A percentile compares a stretch with the other conserved stretches of the same genome.
These are phyloP conservation scores for Ceratobasidium sp. DNA, from an alignment of 1,284 basidiomycete species.

Conservation along the genomic window DNA sequence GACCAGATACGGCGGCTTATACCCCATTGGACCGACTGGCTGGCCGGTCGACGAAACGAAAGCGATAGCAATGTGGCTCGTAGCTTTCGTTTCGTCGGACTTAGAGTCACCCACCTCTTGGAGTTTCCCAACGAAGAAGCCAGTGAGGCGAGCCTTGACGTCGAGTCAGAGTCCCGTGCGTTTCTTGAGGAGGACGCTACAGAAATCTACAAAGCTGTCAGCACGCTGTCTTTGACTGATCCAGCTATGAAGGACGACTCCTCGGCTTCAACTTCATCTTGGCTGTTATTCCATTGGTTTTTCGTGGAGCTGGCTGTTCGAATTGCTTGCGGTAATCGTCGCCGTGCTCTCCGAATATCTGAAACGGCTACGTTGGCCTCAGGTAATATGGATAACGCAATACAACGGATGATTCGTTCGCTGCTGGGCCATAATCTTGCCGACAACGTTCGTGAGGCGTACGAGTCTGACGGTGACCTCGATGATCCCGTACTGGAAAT, in stretches of 20 bases:
- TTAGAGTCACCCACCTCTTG: slow-evolving; percentile 5
- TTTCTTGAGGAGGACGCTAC: slow-evolving; percentile 26
- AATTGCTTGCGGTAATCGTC: slow-evolving; percentile 9
- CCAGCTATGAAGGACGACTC: slow-evolving; percentile 18
- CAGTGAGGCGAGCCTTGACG: slow-evolving; percentile 1
- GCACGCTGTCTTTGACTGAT: background rate
- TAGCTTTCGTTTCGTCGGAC: slow-evolving; percentile 23
- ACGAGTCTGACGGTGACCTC: slow-evolving; percentile 52
- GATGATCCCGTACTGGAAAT: slow-evolving; percentile 74
- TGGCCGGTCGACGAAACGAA: background rate
- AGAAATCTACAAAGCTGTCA: slow-evolving; percentile 15
- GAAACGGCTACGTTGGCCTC: slow-evolving; percentile 46
- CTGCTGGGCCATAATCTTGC: slow-evolving; percentile 65
- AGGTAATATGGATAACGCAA: slow-evolving; percentile 47
- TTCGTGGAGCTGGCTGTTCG: slow-evolving; percentile 64
- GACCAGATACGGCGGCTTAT: slow-evolving; percentile 9
- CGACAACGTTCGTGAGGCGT: slow-evolving; percentile 56
- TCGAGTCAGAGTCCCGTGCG: background rate
- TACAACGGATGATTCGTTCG: slow-evolving; percentile 55
- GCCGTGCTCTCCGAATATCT: slow-evolving; percentile 45
- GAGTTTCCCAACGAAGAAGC: background rate
- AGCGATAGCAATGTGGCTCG: slow-evolving; percentile 9
- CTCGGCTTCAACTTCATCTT: background rate
- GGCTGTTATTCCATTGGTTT: slow-evolving; percentile 65
- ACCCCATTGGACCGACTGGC: slow-evolving; percentile 17